Conservation (phyloP, 2,329 filamentous ascomycete genomes). For the Botrytis hyacinthi region DNA sequence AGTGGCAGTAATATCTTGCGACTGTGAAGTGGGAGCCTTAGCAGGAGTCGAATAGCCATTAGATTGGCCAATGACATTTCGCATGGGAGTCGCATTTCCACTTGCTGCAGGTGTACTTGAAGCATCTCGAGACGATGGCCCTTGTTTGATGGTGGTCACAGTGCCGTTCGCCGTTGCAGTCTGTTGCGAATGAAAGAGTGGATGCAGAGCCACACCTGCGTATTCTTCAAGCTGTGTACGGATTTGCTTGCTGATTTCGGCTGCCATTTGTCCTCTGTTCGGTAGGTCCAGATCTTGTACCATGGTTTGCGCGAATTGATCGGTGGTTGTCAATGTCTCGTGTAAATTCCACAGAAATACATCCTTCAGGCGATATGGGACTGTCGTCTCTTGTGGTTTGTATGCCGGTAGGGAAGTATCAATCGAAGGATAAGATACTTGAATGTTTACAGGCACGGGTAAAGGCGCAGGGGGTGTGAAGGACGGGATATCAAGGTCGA, state of each 20-base stretch:
- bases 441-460: slow-evolving; percentile 59
- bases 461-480: slow-evolving; percentile 67
- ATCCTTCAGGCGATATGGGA: slow-evolving; percentile 86
- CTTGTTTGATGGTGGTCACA: slow-evolving; percentile 37
- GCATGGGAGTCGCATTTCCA: slow-evolving; percentile 57
- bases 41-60: slow-evolving; percentile 50
- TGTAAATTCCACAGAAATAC: slow-evolving; percentile 98
- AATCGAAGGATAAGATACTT: slow-evolving; percentile 49
- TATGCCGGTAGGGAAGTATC: slow-evolving; percentile 77
- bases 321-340: slow-evolving; percentile 88
- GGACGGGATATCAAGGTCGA: slow-evolving; percentile 86
- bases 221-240: slow-evolving; percentile 95
- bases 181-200: slow-evolving; percentile 71
- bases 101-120: slow-evolving; percentile 47
- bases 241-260: slow-evolving; percentile 89
- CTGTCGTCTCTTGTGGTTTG: slow-evolving; percentile 72
- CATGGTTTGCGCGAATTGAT: slow-evolving; percentile 88
- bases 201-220: slow-evolving; percentile 88
- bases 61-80: slow-evolving; percentile 45
- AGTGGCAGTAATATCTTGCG: slow-evolving; percentile 61
- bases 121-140: slow-evolving; percentile 38
- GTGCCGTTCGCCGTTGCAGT: slow-evolving; percentile 37
- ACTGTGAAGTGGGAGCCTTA: slow-evolving; percentile 43
- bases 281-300: slow-evolving; percentile 93
- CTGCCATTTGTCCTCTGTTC: slow-evolving; percentile 64